Evolutionary conservation across 768 basidiomycete genomes (phyloP).

Genomic region (Coprinopsis marcescibilis): DNA sequence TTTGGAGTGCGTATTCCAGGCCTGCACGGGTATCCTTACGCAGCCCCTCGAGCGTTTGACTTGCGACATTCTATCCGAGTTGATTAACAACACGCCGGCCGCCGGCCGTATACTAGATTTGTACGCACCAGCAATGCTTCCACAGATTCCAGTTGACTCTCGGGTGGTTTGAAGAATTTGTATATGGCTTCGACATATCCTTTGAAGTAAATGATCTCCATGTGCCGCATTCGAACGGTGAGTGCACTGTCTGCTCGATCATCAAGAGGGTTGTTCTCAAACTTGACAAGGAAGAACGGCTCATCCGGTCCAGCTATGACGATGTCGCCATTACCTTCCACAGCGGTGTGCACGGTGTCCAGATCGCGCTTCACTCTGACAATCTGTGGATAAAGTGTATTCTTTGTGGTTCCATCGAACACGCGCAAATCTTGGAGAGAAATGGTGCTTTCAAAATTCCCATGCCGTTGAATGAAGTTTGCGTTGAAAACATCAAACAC

Average conservation of each 20-base stretch:
- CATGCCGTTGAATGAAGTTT: constrained; percentile 75
- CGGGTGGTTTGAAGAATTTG: constrained; percentile 89
- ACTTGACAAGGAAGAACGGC: constrained; percentile 82
- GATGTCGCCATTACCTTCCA: constrained; percentile 10
- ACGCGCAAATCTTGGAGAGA: constrained; percentile 84
- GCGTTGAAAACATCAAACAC: constrained; percentile 86
- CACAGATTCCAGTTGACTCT: constrained; percentile 92
- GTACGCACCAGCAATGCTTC: constrained; percentile 77
- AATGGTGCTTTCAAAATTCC: constrained; percentile 80
- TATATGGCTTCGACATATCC: constrained; percentile 92
- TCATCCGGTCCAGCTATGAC: constrained; percentile 15
- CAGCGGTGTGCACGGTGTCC: constrained; percentile 8
- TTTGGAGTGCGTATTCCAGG: constrained; percentile 87
- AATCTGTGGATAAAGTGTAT: constrained; percentile 83
- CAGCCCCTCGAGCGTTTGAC: constrained; percentile 87
- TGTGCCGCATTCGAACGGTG: constrained; percentile 84
- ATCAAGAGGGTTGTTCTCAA: constrained; percentile 90
- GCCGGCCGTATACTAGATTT: constrained; percentile 2
- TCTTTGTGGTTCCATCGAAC: constrained; percentile 82
- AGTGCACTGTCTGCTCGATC: constrained; percentile 87
- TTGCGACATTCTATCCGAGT: constrained; percentile 83
- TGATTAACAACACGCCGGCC: constrained; percentile 8
- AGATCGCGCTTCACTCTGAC: constrained; percentile 57
- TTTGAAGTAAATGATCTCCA: constrained; percentile 95
- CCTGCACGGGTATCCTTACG: constrained; percentile 93